Conservation (phyloP, 1,284 basidiomycete species). For the Ceratobasidium sp. region DNA sequence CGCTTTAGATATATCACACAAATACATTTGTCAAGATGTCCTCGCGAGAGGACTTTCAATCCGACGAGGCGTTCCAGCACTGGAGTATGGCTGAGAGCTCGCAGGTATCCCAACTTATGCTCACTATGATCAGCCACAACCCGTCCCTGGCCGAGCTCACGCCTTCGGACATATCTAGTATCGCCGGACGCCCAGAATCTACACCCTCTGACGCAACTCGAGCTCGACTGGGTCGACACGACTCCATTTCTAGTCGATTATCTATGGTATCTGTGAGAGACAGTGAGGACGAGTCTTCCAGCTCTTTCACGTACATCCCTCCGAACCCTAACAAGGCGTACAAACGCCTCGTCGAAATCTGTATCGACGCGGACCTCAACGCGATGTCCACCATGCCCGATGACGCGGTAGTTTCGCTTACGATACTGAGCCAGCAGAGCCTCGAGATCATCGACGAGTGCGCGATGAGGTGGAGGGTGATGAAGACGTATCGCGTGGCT, state of each 20-base stretch:
- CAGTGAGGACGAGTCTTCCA: conserved; percentile 78
- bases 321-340: conserved; percentile 90
- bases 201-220: conserved; percentile 63
- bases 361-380: conserved; percentile 89
- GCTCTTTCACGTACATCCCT: conserved; percentile 90
- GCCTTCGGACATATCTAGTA: conserved; percentile 64
- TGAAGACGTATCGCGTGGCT: conserved; percentile 80
- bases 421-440: conserved; percentile 88
- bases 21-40: conserved; percentile 87
- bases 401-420: conserved; percentile 95
- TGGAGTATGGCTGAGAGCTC: conserved; percentile 89
- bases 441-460: conserved; percentile 90
- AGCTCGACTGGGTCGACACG: conserved; percentile 66
- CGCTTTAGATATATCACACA: conserved; percentile 84
- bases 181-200: conserved; percentile 67
- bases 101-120: conserved; percentile 88
- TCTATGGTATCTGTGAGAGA: conserved; percentile 68
- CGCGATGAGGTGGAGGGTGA: conserved; percentile 90
- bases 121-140: conserved; percentile 88
- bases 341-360: conserved; percentile 84
- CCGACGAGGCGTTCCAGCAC: conserved; percentile 82
- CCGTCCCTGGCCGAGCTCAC: conserved; percentile 88
- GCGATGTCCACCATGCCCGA: conserved; percentile 92
- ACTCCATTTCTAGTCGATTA: conserved; percentile 74
- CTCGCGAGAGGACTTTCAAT: conserved; percentile 89